Base-by-base conservation (phyloP, 2,329 filamentous ascomycete genomes). In the Arthrobotrys musiformis region DNA sequence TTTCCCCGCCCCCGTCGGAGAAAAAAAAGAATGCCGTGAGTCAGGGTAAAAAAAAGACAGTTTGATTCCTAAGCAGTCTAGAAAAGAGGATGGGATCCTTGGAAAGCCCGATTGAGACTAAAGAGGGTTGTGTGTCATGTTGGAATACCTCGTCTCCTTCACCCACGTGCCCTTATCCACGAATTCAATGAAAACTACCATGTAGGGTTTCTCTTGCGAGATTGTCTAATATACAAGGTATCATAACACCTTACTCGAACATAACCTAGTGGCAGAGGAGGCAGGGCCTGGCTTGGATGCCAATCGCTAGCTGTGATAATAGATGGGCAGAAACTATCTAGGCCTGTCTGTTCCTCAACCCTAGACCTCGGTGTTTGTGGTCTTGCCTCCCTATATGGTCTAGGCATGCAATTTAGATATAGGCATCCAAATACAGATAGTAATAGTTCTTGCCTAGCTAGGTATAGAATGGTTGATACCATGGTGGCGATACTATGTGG, bases 351-450 rank as follows among this genome's bases (percentile, higher is more conserved):
- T n/a, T n/a, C n/a, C n/a, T n/a, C n/a, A n/a, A n/a, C n/a, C n/a
- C n/a, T 24, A 40, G 19, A 58, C 54, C 54, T 40, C 50, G 50
- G 28, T n/a, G n/a, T n/a, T n/a, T n/a, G n/a, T n/a, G 17, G 35
- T 58, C 19, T 30, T 24, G 33, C 40, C 26, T 24, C 33, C 54
- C 54, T n/a, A n/a, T n/a, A n/a, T n/a, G n/a, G n/a, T n/a, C n/a
- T 58, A 58, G 54, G 54, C 54, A 58, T 19, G 19, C 54, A 58
- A 13, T 40, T 24, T 24, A 58, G 54, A 58, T 58, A 58, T 58
- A 58, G 54, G 54, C 54, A 58, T 58, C 54, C 54, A 58, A 58
- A 40, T 58, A 58, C 17, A 58, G 54, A 58, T 40, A 40, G 7
- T 24, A 17, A 7, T 40, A n/a, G 11, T 58, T 40, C 54, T 58